Base-by-base conservation (phyloP, 768 basidiomycete species). In the Paxillus rubicundulus region DNA sequence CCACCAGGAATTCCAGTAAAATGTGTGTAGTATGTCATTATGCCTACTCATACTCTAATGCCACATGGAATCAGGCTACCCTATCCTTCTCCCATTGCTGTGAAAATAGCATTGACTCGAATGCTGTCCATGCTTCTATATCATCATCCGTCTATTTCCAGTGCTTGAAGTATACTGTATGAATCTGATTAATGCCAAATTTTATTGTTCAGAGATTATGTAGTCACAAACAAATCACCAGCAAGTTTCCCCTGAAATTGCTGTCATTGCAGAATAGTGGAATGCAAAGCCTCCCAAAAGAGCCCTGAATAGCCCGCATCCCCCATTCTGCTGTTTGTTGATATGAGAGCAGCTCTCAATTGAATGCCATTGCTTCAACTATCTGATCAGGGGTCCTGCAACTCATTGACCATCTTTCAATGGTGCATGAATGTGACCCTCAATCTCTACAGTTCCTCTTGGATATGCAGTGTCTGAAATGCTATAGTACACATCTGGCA, bases 381-480 rank as follows among this genome's bases (percentile, higher is more conserved):
- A n/a, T n/a, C n/a, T n/a, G n/a, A n/a, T n/a, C n/a, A n/a, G n/a
- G n/a, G n/a, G n/a, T n/a, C n/a, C n/a, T n/a, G n/a, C n/a, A n/a
- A n/a, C n/a, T n/a, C n/a, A n/a, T n/a, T n/a, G n/a, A n/a, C n/a
- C n/a, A 8, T 47, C 42, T 55, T 78, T 79, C 12, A 76, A 54
- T 32, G 76, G 74, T 1, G 73, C 69, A 9, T 49, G 39, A 21
- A 80, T 79, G 2, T 56, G 53, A 1, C 68, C 73, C 14, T 55
- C 38, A 41, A 77, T 73, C 2, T 54, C 36, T 9, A 38, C 28
- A 2, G 66, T 64, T 0, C 75, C 74, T 8, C 61, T 60, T 0
- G 76, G 77, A 59, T 80, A 81, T 33, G 74, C 78, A 3, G 74
- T 77, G 50, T 81, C 75, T 0, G 75, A 64, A 10, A 76, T 67